Evolutionary conservation across 164 flowering plant species (phyloP).

Genomic region (Vitis cinerea): DNA sequence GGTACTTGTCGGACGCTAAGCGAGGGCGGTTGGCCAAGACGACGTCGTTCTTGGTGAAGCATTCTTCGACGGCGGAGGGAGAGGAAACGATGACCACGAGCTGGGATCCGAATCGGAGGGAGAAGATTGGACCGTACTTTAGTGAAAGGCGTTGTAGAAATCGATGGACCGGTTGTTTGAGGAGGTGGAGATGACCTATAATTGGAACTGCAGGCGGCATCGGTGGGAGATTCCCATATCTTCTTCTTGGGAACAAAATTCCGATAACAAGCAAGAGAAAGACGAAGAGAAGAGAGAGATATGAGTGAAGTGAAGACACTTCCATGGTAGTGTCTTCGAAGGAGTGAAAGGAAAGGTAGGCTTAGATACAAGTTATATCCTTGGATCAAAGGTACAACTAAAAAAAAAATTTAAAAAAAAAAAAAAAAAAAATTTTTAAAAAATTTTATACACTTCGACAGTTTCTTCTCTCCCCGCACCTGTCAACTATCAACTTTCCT

Average conservation of each 20-base stretch:
- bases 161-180: slow-evolving; percentile 3
- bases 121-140: slow-evolving; percentile 4
- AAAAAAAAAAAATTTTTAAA: too few relatives aligned
- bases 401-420: too few relatives aligned
- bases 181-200: slow-evolving; percentile 13
- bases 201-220: slow-evolving; percentile 2
- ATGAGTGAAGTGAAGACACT: too few relatives aligned
- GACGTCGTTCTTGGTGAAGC: not conserved
- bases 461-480: too few relatives aligned
- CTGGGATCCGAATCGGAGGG: slow-evolving; percentile 2
- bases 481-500: too few relatives aligned
- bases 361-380: too few relatives aligned
- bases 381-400: too few relatives aligned
- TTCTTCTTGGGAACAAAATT: not conserved
- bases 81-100: slow-evolving; percentile 2
- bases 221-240: not conserved
- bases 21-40: slow-evolving; percentile 14
- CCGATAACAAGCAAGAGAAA: too few relatives aligned
- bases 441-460: too few relatives aligned
- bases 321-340: too few relatives aligned
- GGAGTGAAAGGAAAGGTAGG: too few relatives aligned
- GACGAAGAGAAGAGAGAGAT: too few relatives aligned
- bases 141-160: not conserved
- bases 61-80: not conserved
- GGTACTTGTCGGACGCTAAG: not conserved